phyloP scores from a whole-genome alignment of 768 basidiomycete species.

The Cantharellus cinnabarinus region DNA sequence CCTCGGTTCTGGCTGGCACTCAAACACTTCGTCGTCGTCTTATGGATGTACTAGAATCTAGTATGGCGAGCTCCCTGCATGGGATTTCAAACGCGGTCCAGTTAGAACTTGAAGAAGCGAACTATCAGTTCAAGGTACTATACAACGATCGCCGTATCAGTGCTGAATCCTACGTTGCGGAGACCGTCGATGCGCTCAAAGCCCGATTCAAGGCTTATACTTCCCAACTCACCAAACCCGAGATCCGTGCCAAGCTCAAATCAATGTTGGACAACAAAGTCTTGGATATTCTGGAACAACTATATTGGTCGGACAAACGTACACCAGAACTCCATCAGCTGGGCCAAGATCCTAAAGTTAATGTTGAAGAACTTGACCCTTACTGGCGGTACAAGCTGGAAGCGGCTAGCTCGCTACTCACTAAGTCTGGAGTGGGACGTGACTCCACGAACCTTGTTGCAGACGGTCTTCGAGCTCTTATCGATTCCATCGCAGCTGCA shows the following conservation, averaged over 20 bases:
- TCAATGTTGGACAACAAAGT: constrained; percentile 87
- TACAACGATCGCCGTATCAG: constrained; percentile 90
- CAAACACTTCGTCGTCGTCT: constrained; percentile 73
- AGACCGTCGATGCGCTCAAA: constrained; percentile 88
- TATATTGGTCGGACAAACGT: constrained; percentile 92
- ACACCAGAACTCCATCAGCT: constrained; percentile 52
- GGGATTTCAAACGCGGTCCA: constrained; percentile 95
- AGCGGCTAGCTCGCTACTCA: constrained; percentile 77
- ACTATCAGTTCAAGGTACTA: constrained; percentile 98
- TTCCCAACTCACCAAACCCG: constrained; percentile 67
- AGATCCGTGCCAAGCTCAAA: constrained; percentile 77
- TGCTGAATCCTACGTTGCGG: constrained; percentile 93
- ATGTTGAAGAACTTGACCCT: constrained; percentile 37
- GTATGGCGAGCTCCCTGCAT: constrained; percentile 90
- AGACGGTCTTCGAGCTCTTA: constrained; percentile 73
- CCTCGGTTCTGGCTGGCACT: constrained; percentile 69
- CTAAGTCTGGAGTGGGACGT: constrained; percentile 88
- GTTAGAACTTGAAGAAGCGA: constrained; percentile 88
- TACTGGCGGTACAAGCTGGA: constrained; percentile 96
- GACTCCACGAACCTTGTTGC: constrained; percentile 89
- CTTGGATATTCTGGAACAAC: constrained; percentile 89
- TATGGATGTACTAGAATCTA: constrained; percentile 95
- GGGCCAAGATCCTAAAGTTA: constrained; percentile 46
- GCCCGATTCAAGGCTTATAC: constrained; percentile 72
- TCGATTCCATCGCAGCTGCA: constrained; percentile 69